These are phyloP conservation scores for Marchantia polymorpha DNA, from an alignment of 225 moss, liverwort and hornwort species.

Conservation along the genomic window DNA sequence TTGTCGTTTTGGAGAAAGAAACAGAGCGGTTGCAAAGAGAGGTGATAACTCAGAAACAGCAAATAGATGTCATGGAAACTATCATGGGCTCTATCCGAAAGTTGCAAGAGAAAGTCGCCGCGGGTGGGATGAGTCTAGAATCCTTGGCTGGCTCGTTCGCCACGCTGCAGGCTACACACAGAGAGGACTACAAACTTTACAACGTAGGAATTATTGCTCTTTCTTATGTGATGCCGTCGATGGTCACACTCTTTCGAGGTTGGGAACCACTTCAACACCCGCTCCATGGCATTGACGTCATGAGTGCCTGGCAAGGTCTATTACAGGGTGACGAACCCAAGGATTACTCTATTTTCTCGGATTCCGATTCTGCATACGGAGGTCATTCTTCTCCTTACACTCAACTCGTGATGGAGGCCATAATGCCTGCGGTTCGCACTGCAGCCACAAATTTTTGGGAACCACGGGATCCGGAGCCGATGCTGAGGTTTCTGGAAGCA, in stretches of 20 bases:
- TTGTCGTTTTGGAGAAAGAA: conserved; percentile 71
- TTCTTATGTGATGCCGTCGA: conserved; percentile 64
- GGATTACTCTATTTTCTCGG: conserved; percentile 67
- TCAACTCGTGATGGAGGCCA: conserved; percentile 75
- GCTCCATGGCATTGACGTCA: conserved; percentile 60
- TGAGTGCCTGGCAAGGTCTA: conserved; percentile 66
- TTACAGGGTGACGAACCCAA: conserved; percentile 65
- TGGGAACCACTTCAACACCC: conserved; percentile 88
- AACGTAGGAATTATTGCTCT: conserved; percentile 72
- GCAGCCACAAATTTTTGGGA: conserved; percentile 79
- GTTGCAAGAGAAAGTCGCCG: conserved; percentile 55
- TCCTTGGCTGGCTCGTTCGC: conserved; percentile 55
- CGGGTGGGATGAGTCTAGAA: conserved; percentile 63
- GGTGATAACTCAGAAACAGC: conserved; percentile 54
- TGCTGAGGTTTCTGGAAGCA: conserved; percentile 76
- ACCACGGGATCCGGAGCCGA: conserved; percentile 87
- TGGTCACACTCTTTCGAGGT: conserved; percentile 62
- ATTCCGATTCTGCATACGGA: conserved; percentile 42
- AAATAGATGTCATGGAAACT: conserved; percentile 66
- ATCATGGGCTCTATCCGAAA: conserved; percentile 61
- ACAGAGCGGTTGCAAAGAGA: conserved; percentile 63
- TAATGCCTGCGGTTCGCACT: conserved; percentile 68
- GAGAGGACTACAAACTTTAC: conserved; percentile 77
- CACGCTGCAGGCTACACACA: conserved; percentile 48
- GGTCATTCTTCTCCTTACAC: conserved; percentile 60